Evolutionary conservation across 1,284 basidiomycete genomes (phyloP).

Genomic region (Ganoderma lingzhi): DNA sequence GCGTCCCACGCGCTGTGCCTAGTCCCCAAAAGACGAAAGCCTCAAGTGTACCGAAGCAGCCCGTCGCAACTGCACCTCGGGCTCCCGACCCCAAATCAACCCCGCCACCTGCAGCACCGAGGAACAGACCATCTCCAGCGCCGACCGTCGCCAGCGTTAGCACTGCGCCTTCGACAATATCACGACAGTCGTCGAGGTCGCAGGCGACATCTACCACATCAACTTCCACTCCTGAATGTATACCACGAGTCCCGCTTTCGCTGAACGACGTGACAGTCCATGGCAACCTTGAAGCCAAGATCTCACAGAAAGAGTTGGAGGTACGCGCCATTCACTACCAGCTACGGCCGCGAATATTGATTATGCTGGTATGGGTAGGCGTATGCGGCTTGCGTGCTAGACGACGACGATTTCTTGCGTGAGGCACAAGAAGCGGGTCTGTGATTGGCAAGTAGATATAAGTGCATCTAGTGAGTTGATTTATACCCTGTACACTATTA

Average conservation of each 20-base stretch:
- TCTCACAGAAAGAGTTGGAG: conserved; percentile 21
- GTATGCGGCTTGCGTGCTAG: conserved; percentile 21
- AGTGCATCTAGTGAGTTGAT: neutral
- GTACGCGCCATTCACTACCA: conserved; percentile 12
- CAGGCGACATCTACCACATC: neutral
- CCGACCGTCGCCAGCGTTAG: neutral
- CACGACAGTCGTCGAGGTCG: neutral
- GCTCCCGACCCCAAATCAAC: neutral
- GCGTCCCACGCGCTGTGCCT: neutral
- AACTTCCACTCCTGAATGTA: neutral
- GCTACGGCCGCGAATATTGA: neutral
- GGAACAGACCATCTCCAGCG: neutral
- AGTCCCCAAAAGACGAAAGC: neutral
- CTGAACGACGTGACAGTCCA: conserved; percentile 2
- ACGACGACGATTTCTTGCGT: conserved; percentile 23
- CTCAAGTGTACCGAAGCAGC: neutral
- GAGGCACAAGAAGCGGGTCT: conserved; percentile 16
- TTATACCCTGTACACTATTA: neutral
- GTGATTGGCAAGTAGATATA: neutral
- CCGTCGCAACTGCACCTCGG: neutral
- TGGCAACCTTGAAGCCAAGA: neutral
- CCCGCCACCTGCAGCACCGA: no score
- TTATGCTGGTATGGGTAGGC: conserved; percentile 5
- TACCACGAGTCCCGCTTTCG: neutral
- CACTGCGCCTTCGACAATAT: neutral